Conservation (phyloP, 2,329 filamentous ascomycete species). For the Meredithiella fracta region DNA sequence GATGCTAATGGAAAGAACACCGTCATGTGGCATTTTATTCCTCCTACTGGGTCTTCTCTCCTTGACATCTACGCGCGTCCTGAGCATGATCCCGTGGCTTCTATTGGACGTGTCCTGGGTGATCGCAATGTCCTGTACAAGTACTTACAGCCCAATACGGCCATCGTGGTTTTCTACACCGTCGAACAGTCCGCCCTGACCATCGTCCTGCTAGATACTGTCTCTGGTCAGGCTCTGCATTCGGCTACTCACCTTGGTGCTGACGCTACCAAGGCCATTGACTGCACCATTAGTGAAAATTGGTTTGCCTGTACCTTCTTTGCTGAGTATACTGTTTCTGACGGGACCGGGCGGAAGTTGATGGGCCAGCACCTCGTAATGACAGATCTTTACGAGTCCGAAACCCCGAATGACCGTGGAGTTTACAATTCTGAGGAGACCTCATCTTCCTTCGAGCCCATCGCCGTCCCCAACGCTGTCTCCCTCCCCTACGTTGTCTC, state of each 20-base stretch:
- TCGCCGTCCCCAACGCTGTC: slow-evolving; percentile 36
- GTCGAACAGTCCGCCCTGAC: slow-evolving; percentile 43
- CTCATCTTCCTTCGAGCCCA: slow-evolving; percentile 59
- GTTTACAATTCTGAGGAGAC: slow-evolving; percentile 52
- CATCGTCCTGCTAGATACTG: slow-evolving; percentile 68
- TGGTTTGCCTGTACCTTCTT: slow-evolving; percentile 84
- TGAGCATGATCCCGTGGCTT: slow-evolving; percentile 72
- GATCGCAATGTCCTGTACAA: slow-evolving; percentile 94
- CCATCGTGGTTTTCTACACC: slow-evolving; percentile 56
- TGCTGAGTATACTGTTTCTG: slow-evolving; percentile 40
- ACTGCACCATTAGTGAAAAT: slow-evolving; percentile 76
- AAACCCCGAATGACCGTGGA: slow-evolving; percentile 68
- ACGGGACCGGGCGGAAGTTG: slow-evolving; percentile 34
- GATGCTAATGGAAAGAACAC: slow-evolving; percentile 26
- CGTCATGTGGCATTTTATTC: slow-evolving; percentile 55
- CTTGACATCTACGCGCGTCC: slow-evolving; percentile 51
- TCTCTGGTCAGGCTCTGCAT: slow-evolving; percentile 67
- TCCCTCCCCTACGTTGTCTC: slow-evolving; percentile 59
- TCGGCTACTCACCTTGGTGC: slow-evolving; percentile 55
- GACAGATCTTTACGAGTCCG: slow-evolving; percentile 80
- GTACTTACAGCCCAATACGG: slow-evolving; percentile 77
- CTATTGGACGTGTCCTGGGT: slow-evolving; percentile 83
- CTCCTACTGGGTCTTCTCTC: slow-evolving; percentile 50
- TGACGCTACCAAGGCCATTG: slow-evolving; percentile 55
- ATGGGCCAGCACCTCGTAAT: slow-evolving; percentile 78